Evolutionary conservation across 371 early-diverging fungal genomes (phyloP).

Genomic region (Umbelopsis sp.): DNA sequence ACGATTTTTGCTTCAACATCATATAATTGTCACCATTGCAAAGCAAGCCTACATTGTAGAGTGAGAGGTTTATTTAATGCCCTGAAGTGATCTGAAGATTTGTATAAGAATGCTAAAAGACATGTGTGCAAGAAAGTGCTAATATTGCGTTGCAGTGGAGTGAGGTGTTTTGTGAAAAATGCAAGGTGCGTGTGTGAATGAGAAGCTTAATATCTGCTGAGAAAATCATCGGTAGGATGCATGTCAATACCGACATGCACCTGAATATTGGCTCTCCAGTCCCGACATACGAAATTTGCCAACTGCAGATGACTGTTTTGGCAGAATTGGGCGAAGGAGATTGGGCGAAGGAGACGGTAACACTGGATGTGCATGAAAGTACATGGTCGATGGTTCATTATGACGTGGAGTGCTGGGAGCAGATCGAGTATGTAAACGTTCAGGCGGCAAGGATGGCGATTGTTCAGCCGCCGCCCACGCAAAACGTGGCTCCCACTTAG

Average conservation of each 20-base stretch:
- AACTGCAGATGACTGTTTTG: not conserved
- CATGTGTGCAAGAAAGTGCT: too few species aligned
- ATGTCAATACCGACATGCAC: conserved; percentile 14
- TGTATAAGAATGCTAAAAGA: too few species aligned
- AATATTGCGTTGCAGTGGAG: not conserved
- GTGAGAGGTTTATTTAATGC: too few species aligned
- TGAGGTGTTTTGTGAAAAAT: not conserved
- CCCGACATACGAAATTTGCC: conserved; percentile 6
- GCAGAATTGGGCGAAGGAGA: not conserved
- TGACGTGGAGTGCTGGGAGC: conserved; percentile 12
- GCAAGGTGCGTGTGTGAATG: not conserved
- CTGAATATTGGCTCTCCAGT: not conserved
- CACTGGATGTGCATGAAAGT: conserved; percentile 6
- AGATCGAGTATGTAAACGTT: not conserved
- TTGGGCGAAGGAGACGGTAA: not conserved
- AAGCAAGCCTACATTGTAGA: too few species aligned
- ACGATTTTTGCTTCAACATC: too few species aligned
- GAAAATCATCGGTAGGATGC: not conserved
- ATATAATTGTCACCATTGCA: too few species aligned
- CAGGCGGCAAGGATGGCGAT: not conserved
- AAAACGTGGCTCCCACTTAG: not conserved
- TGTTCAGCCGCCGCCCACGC: not conserved
- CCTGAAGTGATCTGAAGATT: too few species aligned
- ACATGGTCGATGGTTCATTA: not conserved
- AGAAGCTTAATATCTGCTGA: not conserved